Base-by-base conservation (phyloP, 1,284 basidiomycete species). In the Heterobasidion occidentale region DNA sequence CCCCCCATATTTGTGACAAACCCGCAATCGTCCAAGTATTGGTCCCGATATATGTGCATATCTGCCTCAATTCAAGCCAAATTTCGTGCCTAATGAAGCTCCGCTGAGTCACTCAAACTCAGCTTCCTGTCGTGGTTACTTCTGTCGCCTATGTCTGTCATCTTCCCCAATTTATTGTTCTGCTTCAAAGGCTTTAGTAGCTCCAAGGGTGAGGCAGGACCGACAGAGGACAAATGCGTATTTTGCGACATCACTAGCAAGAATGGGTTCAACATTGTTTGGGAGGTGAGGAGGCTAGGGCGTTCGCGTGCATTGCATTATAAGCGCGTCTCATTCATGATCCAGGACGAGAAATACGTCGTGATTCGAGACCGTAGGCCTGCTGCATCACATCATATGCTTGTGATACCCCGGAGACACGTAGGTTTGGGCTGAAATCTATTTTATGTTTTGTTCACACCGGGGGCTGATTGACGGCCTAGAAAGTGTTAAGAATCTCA, bases 321-420 rank as follows among this genome's bases (percentile, higher is more conserved):
- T 36, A n/a, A 27, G 27, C 27, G 27, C 27, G 27, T 27, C 38
- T 42, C 38, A 42, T n/a, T n/a, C 38, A n/a, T 42, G 11, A 42
- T 11, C 11, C n/a, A 88, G 85, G 78, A 86, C 62, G 75, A 79
- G 1, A 60, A 69, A 2, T 81, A 82, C 59, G 71, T 86, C 12
- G 86, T 80, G 14, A 90, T 91, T 63, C 67, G 68, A 46, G 88
- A 91, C 67, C 74, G 77, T 35, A 78, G 73, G 44, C 87, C 88
- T 7, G 79, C 83, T 2, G 77, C 86, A 19, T 62, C 67, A 46
- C 71, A 80, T 46, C 89, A 91, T 67, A 70, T 88, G 17, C 77
- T 85, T 49, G 73, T 91, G 19, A 78, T 87, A 47, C 86, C 89
- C 2, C 81, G 79, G 61, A 62, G 58, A 8, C 89, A 91, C 63